Base-by-base conservation (phyloP, 768 basidiomycete species). In the Amylocystis lapponica region DNA sequence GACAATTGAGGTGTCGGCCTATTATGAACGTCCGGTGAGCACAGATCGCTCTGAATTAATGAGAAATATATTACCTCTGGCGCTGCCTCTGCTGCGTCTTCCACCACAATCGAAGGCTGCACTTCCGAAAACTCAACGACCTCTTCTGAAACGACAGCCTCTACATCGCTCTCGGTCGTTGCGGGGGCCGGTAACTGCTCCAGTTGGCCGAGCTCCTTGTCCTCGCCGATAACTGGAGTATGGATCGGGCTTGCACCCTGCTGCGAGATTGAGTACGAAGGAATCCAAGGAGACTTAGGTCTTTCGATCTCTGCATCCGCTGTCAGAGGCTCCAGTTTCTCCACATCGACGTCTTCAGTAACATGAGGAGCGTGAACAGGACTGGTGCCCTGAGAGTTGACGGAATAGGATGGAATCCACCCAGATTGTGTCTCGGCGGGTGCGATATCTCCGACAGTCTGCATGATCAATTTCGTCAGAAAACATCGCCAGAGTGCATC, bases 401-500 rank as follows among this genome's bases (percentile, higher is more conserved):
- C 75, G 39, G 70, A 69, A 62, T 75, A 78, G 4, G 75, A 75
- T 7, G 70, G 65, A 13, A 67, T 66, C 71, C 70, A 76, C 16
- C 70, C 66, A 17, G 70, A 71, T 43, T 69, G n/a, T n/a, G n/a
- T n/a, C n/a, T n/a, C n/a, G n/a, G n/a, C n/a, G n/a, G n/a, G n/a
- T n/a, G n/a, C n/a, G n/a, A n/a, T n/a, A n/a, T n/a, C n/a, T 71
- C 10, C 70, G 67, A 23, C 64, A 55, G 34, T 72, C 69, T 6
- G 22, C 26, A 22, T 30, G 37, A 19, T 46, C 35, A 3, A 20
- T 32, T 17, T 34, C 44, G 6, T 26, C 0, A 30, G 31, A 23
- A 14, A n/a, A n/a, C n/a, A n/a, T n/a, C n/a, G n/a, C n/a, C n/a
- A n/a, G n/a, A n/a, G n/a, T n/a, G n/a, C 34, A 8, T 35, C 34